Evolutionary conservation across 306 rosid genomes (phyloP).

Genomic region (Vigna hirtella): DNA sequence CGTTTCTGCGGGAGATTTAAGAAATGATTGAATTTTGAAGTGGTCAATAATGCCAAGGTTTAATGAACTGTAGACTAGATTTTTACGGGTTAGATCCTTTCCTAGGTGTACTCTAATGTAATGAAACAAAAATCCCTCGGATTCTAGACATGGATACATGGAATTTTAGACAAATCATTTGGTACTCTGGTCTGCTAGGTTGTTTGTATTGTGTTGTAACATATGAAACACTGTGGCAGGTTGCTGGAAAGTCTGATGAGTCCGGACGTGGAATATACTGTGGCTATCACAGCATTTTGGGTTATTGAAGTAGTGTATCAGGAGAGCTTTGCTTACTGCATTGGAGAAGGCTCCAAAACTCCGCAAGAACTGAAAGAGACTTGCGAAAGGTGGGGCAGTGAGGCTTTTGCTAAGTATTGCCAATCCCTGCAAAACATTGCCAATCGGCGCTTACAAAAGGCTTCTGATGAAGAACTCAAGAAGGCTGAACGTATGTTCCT

Average conservation of each 20-base stretch:
- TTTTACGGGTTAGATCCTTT: not conserved
- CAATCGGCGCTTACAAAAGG: constrained; percentile 55
- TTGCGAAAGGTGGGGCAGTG: constrained; percentile 86
- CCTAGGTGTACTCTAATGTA: not conserved
- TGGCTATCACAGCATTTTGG: constrained; percentile 78
- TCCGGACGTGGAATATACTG: constrained; percentile 65
- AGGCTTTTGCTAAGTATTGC: constrained; percentile 75
- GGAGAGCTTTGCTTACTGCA: constrained; percentile 78
- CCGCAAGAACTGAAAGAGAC: constrained; percentile 70
- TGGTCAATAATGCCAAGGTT: not conserved
- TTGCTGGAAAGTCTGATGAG: constrained; percentile 72
- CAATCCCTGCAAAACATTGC: constrained; percentile 58
- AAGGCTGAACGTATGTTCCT: constrained; percentile 63
- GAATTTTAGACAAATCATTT: not conserved
- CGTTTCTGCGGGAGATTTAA: no score
- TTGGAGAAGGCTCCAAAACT: constrained; percentile 67
- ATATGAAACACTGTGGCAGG: constrained; percentile 52
- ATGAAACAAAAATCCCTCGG: not conserved
- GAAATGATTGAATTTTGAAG: not conserved
- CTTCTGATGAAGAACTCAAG: constrained; percentile 51
- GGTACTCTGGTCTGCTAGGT: constrained; percentile 10
- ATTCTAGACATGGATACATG: no score
- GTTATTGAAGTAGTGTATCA: constrained; percentile 85
- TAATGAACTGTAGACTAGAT: not conserved
- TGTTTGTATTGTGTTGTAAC: not conserved